Evolutionary conservation across 345 rosid genomes (phyloP).

Genomic region (Reutealis trisperma): DNA sequence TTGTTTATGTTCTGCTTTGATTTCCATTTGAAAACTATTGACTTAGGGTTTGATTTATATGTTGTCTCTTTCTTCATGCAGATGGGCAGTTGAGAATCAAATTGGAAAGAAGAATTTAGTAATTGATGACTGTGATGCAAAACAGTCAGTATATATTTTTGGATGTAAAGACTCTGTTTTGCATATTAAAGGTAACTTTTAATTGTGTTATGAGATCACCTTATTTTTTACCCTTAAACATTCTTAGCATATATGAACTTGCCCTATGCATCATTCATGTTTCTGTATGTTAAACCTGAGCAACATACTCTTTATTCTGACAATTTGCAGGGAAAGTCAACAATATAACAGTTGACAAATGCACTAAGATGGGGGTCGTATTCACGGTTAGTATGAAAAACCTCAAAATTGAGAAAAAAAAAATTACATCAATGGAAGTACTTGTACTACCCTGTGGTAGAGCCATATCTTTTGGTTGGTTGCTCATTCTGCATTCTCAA

Average conservation of each 20-base stretch:
- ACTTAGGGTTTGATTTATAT: slow-evolving; percentile 17
- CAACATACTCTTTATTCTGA: slow-evolving; percentile 11
- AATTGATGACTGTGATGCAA: slow-evolving; percentile 90
- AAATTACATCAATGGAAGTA: background rate
- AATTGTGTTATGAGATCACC: background rate
- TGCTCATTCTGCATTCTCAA: slow-evolving; percentile 19
- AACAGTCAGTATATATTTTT: slow-evolving; percentile 82
- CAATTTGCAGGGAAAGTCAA: slow-evolving; percentile 86
- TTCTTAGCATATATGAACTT: background rate
- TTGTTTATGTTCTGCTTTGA: slow-evolving; percentile 7
- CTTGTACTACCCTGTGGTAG: background rate
- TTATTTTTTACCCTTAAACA: background rate
- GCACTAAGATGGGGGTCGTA: slow-evolving; percentile 89
- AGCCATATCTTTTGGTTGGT: slow-evolving; percentile 5
- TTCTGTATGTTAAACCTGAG: slow-evolving; percentile 15
- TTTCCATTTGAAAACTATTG: slow-evolving; percentile 11
- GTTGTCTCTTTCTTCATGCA: slow-evolving; percentile 31
- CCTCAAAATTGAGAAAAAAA: background rate
- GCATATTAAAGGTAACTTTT: slow-evolving; percentile 73
- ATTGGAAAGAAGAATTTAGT: slow-evolving; percentile 80
- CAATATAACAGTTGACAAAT: slow-evolving; percentile 93
- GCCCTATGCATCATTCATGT: background rate
- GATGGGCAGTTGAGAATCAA: slow-evolving; percentile 98
- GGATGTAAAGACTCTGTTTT: slow-evolving; percentile 98
- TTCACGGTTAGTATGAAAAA: slow-evolving; percentile 63